phyloP scores from a whole-genome alignment of 129 eudicot species.

The Dittrichia graveolens region DNA sequence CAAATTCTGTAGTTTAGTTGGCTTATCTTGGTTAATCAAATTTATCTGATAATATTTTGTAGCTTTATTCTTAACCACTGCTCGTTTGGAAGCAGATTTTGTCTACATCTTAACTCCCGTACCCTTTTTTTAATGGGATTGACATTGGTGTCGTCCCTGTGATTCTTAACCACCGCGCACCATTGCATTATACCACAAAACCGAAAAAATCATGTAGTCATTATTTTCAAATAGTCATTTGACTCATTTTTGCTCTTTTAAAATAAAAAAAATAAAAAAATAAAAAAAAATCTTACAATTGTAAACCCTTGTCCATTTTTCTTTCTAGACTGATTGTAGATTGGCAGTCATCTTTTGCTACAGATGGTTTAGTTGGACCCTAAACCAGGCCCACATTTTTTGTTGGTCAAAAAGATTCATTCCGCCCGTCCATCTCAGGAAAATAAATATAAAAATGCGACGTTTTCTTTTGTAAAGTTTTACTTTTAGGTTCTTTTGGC shows the following conservation, averaged over 20 bases:
- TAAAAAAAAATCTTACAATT: background rate
- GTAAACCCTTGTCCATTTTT: constrained; percentile 7
- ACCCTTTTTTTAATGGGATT: too few relatives aligned
- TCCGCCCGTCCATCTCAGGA: background rate
- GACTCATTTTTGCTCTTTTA: background rate
- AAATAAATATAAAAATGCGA: background rate
- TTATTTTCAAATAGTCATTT: too few relatives aligned
- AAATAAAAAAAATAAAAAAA: too few relatives aligned
- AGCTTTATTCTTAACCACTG: background rate
- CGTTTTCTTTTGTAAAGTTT: background rate
- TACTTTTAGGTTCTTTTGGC: background rate
- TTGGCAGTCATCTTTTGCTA: constrained; percentile 14
- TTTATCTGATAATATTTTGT: constrained; percentile 12
- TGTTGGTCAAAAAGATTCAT: background rate
- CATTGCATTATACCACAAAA: too few relatives aligned
- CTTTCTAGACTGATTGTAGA: background rate
- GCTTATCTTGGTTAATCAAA: constrained; percentile 22
- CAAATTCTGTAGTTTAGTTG: constrained; percentile 31
- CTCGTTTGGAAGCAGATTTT: too few relatives aligned
- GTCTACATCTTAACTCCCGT: too few relatives aligned
- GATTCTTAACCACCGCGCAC: too few relatives aligned
- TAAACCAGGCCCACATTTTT: constrained; percentile 5
- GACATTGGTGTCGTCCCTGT: too few relatives aligned
- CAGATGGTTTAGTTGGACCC: constrained; percentile 26
- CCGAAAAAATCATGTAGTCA: too few relatives aligned